A percentile compares a stretch with the other conserved stretches of the same genome.
These are phyloP conservation scores for Penicilliopsis zonata DNA, from an alignment of 495 filamentous ascomycete species.

Conservation along the genomic window DNA sequence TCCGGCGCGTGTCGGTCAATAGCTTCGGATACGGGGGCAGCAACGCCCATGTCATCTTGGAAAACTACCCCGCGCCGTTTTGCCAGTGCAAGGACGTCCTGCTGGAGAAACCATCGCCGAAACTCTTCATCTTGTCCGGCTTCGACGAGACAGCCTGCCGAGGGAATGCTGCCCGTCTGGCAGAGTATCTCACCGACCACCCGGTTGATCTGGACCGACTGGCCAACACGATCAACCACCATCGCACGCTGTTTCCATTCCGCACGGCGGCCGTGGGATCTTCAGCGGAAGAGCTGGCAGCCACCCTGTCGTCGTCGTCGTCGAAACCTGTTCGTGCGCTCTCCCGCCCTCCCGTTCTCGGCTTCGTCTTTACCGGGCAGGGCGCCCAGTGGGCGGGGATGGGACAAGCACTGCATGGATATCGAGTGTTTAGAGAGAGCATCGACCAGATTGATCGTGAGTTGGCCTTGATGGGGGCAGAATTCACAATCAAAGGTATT, in stretches of 20 bases:
- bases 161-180: slow-evolving; percentile 1
- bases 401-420: slow-evolving; percentile 22
- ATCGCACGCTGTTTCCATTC: slow-evolving; percentile 12
- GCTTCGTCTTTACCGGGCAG: slow-evolving; percentile 31
- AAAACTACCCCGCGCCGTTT: slow-evolving; percentile 9
- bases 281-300: slow-evolving; percentile 3
- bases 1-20: slow-evolving; percentile 22
- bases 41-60: slow-evolving; percentile 29
- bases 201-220: slow-evolving; percentile 10
- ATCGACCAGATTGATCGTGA: slow-evolving; percentile 9
- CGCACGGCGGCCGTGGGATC: slow-evolving; percentile 8
- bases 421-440: slow-evolving; percentile 20
- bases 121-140: slow-evolving; percentile 10
- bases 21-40: slow-evolving; percentile 28
- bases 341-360: background rate
- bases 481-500: background rate
- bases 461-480: slow-evolving; percentile 6
- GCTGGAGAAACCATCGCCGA: background rate
- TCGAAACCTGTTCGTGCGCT: background rate
- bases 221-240: slow-evolving; percentile 17
- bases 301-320: slow-evolving; percentile 1
- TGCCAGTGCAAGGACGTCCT: background rate
- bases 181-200: slow-evolving; percentile 5
- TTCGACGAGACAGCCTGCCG: slow-evolving; percentile 9
- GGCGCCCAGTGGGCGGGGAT: slow-evolving; percentile 32